Evolutionary conservation across 2,329 filamentous ascomycete species (phyloP).

Genomic region (Botryotinia globosa): DNA sequence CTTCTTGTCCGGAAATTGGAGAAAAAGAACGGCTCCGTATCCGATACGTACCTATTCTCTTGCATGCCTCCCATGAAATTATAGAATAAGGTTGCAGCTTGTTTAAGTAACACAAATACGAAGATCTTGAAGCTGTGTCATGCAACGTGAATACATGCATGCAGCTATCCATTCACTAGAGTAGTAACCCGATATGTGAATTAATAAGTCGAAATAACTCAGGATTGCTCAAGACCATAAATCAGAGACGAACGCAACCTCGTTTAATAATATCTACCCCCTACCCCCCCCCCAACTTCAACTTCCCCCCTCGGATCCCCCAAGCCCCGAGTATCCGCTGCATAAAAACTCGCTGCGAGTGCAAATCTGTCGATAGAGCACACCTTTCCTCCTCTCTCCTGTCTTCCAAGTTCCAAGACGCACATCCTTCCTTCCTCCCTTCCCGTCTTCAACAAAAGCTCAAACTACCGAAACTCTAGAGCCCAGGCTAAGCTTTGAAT

Average conservation of each 20-base stretch:
- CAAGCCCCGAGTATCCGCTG: neutral
- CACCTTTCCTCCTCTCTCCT: neutral
- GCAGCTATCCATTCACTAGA: neutral
- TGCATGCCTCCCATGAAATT: neutral
- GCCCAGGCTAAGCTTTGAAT: neutral
- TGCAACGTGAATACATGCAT: neutral
- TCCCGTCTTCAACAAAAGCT: neutral
- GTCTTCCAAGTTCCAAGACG: neutral
- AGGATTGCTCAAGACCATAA: neutral
- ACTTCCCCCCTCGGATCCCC: neutral
- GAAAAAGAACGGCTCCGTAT: neutral
- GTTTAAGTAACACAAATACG: neutral
- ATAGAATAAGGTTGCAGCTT: neutral
- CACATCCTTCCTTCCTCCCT: neutral
- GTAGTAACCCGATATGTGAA: neutral
- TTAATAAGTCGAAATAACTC: neutral
- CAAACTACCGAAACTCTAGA: neutral
- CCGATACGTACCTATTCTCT: neutral
- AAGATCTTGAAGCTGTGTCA: neutral
- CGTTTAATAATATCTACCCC: neutral
- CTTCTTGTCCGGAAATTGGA: neutral
- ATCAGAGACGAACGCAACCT: neutral
- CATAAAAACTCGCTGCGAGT: neutral
- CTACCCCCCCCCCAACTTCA: neutral
- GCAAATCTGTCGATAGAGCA: neutral